Evolutionary conservation across 2,329 filamentous ascomycete species (phyloP), one percentile per base, ranked within the genome.

Genomic region (Fusarium hainanense): DNA sequence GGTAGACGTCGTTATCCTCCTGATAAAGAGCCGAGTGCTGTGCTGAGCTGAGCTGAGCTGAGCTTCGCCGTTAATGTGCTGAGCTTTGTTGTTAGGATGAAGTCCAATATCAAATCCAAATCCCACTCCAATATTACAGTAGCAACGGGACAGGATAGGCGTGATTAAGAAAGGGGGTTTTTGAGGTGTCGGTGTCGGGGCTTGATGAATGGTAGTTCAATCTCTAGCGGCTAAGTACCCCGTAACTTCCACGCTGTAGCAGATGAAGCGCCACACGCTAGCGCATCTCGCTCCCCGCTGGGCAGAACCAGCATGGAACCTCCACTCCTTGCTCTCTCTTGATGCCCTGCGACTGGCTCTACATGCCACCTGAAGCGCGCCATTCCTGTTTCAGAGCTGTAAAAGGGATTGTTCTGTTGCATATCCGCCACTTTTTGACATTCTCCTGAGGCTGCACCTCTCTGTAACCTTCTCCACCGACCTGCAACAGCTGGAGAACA

Each of bases 81-180:
- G 14, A 32, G 23, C 49, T 37, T 34, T 56, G 63, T 66, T 68
- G 68, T 68, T 30, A 68, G 63, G 56, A 71, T 61, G 60, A 69
- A 54, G 68, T 61, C 65, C 65, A 66, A 63, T 69, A 71, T 69
- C 64, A 61, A 47, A 64, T 41, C 51, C 46, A 47, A 64, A 34
- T 46, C 46, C 40, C 41, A 61, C 43, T 42, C 37, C 58, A 61
- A 68, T 56, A 70, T 59, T 56, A 30, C 28, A 30, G 28, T 30
- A 66, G 64, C 58, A 66, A 58, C 62, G 34, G 34, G 34, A 37
- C 34, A 37, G 34, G 34, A 37, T 37, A 61, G 48, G 70, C 57
- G 68, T 66, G 68, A 63, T 74, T 60, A 57, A 73, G 71, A 74
- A 75, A 75, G 65, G 73, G 72, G 73, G 63, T 73, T 74, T 74